These are phyloP conservation scores for Fraxinus americana DNA, from an alignment of 257 asterid species.

Conservation along the genomic window DNA sequence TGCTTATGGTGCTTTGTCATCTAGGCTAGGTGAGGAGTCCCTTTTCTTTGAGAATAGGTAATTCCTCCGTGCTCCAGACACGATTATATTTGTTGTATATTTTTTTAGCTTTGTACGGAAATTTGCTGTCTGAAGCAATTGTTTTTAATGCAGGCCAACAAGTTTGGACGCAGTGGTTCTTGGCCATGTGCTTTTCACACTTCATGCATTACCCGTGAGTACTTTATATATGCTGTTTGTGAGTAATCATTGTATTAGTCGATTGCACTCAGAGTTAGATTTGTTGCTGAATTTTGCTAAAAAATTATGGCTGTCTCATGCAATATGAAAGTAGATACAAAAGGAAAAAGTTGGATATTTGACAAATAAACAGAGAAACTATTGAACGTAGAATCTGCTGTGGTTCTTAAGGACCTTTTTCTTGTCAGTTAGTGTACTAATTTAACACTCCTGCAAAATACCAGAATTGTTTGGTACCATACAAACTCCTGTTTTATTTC, in stretches of 20 bases:
- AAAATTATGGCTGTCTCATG: neutral
- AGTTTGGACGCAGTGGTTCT: constrained; percentile 90
- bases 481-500: neutral
- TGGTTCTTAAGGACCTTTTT: neutral
- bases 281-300: constrained; percentile 6
- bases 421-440: neutral
- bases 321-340: neutral
- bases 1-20: constrained; percentile 23
- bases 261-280: constrained; percentile 8
- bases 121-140: constrained; percentile 20
- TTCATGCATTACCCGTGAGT: constrained; percentile 96
- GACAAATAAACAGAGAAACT: neutral
- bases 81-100: neutral
- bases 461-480: neutral
- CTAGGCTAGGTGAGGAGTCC: constrained; percentile 63
- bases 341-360: neutral
- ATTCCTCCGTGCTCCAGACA: constrained; percentile 20
- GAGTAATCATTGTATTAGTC: neutral
- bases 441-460: neutral
- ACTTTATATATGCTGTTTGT: constrained; percentile 10
- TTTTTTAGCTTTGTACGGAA: constrained; percentile 16
- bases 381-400: neutral
- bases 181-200: constrained; percentile 74
- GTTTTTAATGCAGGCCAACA: constrained; percentile 64
- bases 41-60: constrained; percentile 77